These are phyloP conservation scores for Zymoseptoria pseudotritici DNA, from an alignment of 2,329 filamentous ascomycete species.

Conservation along the genomic window DNA sequence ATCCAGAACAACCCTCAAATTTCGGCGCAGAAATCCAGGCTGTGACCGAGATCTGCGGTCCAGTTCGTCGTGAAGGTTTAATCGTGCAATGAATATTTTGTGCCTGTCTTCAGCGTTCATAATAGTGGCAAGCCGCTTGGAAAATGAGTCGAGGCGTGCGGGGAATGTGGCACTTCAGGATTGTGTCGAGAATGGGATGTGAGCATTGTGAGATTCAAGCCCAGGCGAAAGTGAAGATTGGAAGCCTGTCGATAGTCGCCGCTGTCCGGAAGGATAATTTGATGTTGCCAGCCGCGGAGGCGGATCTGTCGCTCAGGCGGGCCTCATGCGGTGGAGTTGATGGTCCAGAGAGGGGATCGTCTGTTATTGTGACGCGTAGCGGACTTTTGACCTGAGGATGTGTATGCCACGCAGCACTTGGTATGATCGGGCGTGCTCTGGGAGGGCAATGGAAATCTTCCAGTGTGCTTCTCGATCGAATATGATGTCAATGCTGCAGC, in stretches of 20 bases:
- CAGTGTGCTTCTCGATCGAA: not conserved
- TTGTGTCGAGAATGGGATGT: not conserved
- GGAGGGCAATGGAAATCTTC: not conserved
- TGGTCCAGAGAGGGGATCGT: not conserved
- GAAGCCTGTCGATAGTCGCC: not conserved
- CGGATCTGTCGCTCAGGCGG: not conserved
- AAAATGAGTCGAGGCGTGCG: not conserved
- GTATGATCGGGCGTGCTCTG: not conserved
- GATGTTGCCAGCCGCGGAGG: not conserved
- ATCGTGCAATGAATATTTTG: not conserved
- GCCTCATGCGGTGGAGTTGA: not conserved
- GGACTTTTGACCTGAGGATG: not conserved
- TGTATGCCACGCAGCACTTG: not conserved
- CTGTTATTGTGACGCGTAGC: not conserved
- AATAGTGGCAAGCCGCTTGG: not conserved
- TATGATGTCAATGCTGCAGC: not conserved
- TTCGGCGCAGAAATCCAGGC: constrained; percentile 24
- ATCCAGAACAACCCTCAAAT: constrained; percentile 25
- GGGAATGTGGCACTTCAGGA: not conserved
- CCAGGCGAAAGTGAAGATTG: not conserved
- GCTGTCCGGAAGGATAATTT: not conserved
- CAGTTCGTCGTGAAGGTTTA: not conserved
- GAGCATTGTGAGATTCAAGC: not conserved
- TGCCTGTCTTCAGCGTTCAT: not conserved
- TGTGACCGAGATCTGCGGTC: not conserved